These are phyloP conservation scores for Termitomyces sp. DNA, from an alignment of 768 basidiomycete genomes.

Conservation along the genomic window DNA sequence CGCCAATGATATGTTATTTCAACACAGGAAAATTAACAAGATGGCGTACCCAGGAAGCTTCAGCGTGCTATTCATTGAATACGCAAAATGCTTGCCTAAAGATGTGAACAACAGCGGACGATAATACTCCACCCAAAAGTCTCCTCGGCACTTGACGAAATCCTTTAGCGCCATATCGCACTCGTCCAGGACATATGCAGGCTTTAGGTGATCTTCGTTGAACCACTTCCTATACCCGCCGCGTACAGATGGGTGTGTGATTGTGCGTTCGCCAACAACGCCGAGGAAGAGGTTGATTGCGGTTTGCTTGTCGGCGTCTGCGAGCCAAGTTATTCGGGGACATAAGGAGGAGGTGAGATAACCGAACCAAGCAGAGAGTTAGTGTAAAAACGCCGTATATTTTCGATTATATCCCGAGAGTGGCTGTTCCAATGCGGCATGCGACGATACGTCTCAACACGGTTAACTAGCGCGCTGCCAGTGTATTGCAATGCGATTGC, in stretches of 20 bases:
- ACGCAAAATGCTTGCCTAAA: conserved; percentile 84
- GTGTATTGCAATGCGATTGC: conserved; percentile 96
- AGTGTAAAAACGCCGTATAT: conserved; percentile 89
- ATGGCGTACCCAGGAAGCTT: conserved; percentile 70
- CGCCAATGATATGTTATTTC: neutral
- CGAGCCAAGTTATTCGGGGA: neutral
- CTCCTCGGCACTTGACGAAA: conserved; percentile 56
- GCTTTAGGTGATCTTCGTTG: conserved; percentile 60
- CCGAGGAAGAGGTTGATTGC: conserved; percentile 98
- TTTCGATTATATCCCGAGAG: conserved; percentile 93
- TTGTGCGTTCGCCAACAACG: conserved; percentile 52
- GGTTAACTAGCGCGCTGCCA: conserved; percentile 91
- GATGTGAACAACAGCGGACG: conserved; percentile 80
- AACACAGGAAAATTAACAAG: neutral
- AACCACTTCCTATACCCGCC: conserved; percentile 87
- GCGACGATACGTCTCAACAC: conserved; percentile 92
- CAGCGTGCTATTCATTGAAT: conserved; percentile 86
- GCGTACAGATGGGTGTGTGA: conserved; percentile 45
- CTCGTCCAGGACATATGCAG: conserved; percentile 61
- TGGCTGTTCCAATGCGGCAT: conserved; percentile 98
- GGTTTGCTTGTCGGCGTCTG: conserved; percentile 95
- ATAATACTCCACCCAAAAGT: conserved; percentile 91
- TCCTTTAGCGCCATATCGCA: conserved; percentile 57
- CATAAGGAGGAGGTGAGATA: neutral
- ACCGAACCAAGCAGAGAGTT: conserved; percentile 80